Percentiles rank a stretch among this genome's conserved stretches.
These are phyloP conservation scores for Cyclaneusma minus DNA, from an alignment of 2,329 filamentous ascomycete species.

Conservation along the genomic window DNA sequence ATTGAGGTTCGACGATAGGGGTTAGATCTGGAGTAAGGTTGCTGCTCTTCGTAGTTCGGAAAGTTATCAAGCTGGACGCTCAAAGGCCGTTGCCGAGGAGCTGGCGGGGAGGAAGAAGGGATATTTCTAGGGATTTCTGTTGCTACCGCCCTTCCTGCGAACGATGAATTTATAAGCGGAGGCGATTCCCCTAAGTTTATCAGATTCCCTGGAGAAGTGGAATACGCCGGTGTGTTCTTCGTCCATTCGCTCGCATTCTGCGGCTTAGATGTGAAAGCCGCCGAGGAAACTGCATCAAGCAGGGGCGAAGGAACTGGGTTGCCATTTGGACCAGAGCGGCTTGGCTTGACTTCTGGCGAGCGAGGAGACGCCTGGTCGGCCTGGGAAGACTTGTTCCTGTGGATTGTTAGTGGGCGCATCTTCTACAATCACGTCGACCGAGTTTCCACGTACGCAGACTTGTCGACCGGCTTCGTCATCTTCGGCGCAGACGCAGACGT, in stretches of 20 bases:
- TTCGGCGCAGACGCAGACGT: constrained; percentile 2
- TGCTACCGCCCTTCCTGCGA: constrained; percentile 14
- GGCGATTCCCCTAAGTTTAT: constrained; percentile 28
- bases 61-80: constrained; percentile 30
- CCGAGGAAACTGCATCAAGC: constrained; percentile 16
- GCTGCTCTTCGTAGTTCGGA: constrained; percentile 29
- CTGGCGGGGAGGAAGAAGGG: constrained; percentile 17
- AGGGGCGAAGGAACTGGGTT: constrained; percentile 14
- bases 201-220: constrained; percentile 22
- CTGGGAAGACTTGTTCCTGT: constrained; percentile 10
- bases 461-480: neutral
- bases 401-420: too few species aligned
- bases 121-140: constrained; percentile 8
- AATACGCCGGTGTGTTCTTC: constrained; percentile 24
- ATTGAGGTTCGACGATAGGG: constrained; percentile 31
- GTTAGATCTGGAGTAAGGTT: constrained; percentile 25
- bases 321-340: constrained; percentile 8
- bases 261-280: constrained; percentile 11
- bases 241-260: constrained; percentile 26
- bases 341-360: constrained; percentile 14
- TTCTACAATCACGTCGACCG: too few species aligned
- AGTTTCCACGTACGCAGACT: too few species aligned
- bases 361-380: constrained; percentile 6
- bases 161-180: constrained; percentile 16
- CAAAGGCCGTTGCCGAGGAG: constrained; percentile 27